Percentiles rank a stretch among this genome's conserved stretches.
Evolutionary conservation across 2,329 filamentous ascomycete genomes (phyloP).

Genomic region (Phyllosticta capitalensis): DNA sequence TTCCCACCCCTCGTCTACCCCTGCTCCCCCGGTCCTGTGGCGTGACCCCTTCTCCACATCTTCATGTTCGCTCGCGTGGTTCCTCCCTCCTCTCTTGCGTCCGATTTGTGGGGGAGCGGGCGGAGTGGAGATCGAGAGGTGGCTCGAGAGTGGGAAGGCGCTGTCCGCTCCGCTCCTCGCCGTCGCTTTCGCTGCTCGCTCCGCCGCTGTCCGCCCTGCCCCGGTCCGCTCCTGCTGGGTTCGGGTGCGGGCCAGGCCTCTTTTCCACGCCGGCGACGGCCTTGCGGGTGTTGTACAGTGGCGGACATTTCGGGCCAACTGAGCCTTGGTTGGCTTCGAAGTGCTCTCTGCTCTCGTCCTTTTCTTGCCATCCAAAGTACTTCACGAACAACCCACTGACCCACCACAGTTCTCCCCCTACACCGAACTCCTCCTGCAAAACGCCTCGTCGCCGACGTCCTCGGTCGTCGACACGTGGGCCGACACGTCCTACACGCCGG

Average conservation of each 20-base stretch:
- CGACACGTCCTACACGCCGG: neutral
- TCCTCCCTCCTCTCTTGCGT: neutral
- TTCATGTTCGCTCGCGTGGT: neutral
- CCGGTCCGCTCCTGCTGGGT: too few species aligned
- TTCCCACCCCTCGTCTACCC: neutral
- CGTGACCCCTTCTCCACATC: neutral
- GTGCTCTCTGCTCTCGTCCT: too few species aligned
- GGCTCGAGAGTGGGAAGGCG: too few species aligned
- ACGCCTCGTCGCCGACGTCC: neutral
- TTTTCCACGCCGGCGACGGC: too few species aligned
- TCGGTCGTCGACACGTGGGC: neutral
- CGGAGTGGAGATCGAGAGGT: too few species aligned
- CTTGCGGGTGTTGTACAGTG: too few species aligned
- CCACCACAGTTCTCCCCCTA: neutral
- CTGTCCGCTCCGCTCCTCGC: neutral
- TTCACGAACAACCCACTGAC: neutral
- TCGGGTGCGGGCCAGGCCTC: too few species aligned
- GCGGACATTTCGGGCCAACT: too few species aligned
- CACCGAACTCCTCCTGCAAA: neutral
- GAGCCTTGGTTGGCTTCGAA: too few species aligned
- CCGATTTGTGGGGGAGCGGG: neutral
- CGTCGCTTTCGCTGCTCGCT: too few species aligned
- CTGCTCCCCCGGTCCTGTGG: neutral
- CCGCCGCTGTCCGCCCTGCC: too few species aligned
- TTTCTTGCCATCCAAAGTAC: neutral